Evolutionary conservation across 805 yeast species (phyloP).

Genomic region (Candida koratica): DNA sequence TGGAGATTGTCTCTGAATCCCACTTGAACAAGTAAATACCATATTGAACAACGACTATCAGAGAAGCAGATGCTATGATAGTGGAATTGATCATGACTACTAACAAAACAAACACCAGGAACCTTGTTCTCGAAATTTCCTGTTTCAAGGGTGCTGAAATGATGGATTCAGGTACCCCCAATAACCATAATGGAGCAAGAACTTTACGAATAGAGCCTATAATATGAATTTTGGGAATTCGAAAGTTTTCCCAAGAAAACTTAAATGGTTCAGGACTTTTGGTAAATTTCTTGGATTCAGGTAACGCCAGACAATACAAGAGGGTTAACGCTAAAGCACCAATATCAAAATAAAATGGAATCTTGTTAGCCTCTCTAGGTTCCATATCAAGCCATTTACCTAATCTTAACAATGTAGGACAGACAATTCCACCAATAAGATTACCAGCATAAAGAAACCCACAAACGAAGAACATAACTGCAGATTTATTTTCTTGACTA

Average conservation of each 20-base stretch:
- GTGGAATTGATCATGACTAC: not conserved
- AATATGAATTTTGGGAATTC: not conserved
- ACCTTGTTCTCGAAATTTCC: conserved; percentile 2
- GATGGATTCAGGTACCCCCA: conserved; percentile 4
- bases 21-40: conserved; percentile 4
- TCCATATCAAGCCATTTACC: conserved; percentile 2
- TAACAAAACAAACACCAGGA: conserved; percentile 6
- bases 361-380: not conserved
- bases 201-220: not conserved
- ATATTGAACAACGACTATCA: conserved; percentile 6
- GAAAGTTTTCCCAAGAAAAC: not conserved
- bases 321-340: not conserved
- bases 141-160: conserved; percentile 3
- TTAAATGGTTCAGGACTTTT: not conserved
- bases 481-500: conserved; percentile 4
- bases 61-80: not conserved
- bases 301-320: conserved; percentile 2
- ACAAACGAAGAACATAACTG: conserved; percentile 1
- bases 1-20: conserved; percentile 6
- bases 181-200: not conserved
- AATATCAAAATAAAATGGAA: conserved; percentile 5
- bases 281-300: conserved; percentile 3
- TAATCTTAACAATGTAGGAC: conserved; percentile 3
- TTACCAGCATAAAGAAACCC: conserved; percentile 2
- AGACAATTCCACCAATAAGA: not conserved